Conservation (phyloP, 164 flowering plant species). For the Brasenia schreberi region DNA sequence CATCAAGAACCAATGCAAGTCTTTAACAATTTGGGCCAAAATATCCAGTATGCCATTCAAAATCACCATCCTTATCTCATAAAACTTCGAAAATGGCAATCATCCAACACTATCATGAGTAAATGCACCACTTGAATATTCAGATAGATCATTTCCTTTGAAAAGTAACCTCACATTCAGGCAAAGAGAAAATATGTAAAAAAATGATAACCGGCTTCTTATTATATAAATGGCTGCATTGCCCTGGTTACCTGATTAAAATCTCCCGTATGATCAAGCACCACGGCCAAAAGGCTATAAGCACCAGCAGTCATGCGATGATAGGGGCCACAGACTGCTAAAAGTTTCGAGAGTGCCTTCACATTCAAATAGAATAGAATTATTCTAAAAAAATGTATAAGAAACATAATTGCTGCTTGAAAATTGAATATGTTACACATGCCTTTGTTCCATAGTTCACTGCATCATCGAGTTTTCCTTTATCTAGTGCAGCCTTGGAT, state of each 20-base stretch:
- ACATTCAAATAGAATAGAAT: slow-evolving; percentile 13
- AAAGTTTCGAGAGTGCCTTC: slow-evolving; percentile 74
- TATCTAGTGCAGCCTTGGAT: slow-evolving; percentile 78
- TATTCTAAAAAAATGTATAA: not conserved
- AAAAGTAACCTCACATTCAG: too few relatives aligned
- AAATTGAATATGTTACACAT: slow-evolving; percentile 2
- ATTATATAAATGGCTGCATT: too few relatives aligned
- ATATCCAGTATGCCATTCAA: too few relatives aligned
- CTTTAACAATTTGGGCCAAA: too few relatives aligned
- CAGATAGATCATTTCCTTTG: too few relatives aligned
- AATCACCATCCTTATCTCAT: too few relatives aligned
- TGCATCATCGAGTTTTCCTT: slow-evolving; percentile 90
- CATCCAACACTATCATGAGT: too few relatives aligned
- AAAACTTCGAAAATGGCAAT: too few relatives aligned
- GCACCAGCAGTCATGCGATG: slow-evolving; percentile 85
- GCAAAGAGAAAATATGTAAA: too few relatives aligned
- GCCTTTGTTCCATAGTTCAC: slow-evolving; percentile 80
- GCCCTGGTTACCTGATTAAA: slow-evolving; percentile 77
- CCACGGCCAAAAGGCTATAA: slow-evolving; percentile 86
- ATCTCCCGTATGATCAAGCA: slow-evolving; percentile 87
- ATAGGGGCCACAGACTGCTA: slow-evolving; percentile 85
- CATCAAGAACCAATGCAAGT: too few relatives aligned
- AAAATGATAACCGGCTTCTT: too few relatives aligned
- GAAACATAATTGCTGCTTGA: not conserved
- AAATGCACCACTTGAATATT: too few relatives aligned